phyloP scores from a whole-genome alignment of 2,329 filamentous ascomycete genomes.

The Helminthosporium solani region DNA sequence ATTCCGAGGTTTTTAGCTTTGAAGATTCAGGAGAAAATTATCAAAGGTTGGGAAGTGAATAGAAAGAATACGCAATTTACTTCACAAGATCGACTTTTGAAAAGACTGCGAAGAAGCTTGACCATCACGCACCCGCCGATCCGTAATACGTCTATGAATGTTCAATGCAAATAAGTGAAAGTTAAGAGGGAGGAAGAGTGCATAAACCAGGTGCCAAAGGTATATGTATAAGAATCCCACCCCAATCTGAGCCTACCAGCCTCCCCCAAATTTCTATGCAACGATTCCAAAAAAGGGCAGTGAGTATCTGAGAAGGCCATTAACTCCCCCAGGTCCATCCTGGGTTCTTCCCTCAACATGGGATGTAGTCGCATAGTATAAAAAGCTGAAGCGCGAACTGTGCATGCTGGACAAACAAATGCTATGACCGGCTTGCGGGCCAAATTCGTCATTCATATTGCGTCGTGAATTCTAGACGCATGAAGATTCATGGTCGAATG shows the following conservation, averaged over 20 bases:
- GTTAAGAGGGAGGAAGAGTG: neutral
- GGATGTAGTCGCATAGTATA: slow-evolving; percentile 4
- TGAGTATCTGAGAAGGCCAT: neutral
- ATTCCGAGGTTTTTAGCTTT: no score
- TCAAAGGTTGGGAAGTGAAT: no score
- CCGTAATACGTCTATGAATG: neutral
- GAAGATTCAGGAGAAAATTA: no score
- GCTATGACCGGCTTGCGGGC: slow-evolving; percentile 7
- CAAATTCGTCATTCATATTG: slow-evolving; percentile 1
- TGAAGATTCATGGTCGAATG: slow-evolving; percentile 9
- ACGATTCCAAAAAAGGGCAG: no score
- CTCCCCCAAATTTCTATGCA: neutral
- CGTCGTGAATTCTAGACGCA: slow-evolving; percentile 9
- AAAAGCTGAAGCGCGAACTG: neutral
- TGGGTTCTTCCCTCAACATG: neutral
- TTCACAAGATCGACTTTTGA: neutral
- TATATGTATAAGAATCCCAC: neutral
- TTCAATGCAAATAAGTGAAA: neutral
- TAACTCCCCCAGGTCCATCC: neutral
- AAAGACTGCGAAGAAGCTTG: neutral
- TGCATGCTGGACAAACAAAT: slow-evolving; percentile 1
- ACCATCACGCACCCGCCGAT: neutral
- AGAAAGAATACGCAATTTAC: neutral
- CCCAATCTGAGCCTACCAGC: neutral
- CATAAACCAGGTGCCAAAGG: neutral